phyloP scores from a whole-genome alignment of 371 early-diverging fungal species.

The Catenaria anguillulae region DNA sequence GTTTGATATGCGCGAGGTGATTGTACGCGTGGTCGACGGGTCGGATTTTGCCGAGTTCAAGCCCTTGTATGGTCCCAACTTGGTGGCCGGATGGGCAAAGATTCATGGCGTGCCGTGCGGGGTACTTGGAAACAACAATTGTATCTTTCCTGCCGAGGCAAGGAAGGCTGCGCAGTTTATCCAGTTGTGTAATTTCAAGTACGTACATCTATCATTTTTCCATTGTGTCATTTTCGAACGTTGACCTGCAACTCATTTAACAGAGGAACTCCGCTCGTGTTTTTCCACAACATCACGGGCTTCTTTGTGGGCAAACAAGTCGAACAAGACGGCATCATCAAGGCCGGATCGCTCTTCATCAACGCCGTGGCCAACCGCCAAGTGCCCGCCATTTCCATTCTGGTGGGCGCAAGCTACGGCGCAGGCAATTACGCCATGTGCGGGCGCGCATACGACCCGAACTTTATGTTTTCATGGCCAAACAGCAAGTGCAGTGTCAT shows the following conservation, averaged over 20 bases:
- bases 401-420: constrained; percentile 62
- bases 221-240: constrained; percentile 46
- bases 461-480: constrained; percentile 61
- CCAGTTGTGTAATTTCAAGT: constrained; percentile 50
- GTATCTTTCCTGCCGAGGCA: constrained; percentile 51
- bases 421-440: constrained; percentile 73
- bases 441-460: constrained; percentile 55
- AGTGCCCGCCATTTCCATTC: constrained; percentile 56
- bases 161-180: constrained; percentile 67
- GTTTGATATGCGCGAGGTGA: constrained; percentile 52
- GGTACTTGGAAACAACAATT: constrained; percentile 56
- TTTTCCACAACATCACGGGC: constrained; percentile 59
- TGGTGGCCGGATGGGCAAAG: constrained; percentile 48
- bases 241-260: constrained; percentile 14
- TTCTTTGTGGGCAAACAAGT: constrained; percentile 65
- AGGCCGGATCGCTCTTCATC: constrained; percentile 57
- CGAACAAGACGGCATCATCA: constrained; percentile 62
- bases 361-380: constrained; percentile 56
- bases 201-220: constrained; percentile 10
- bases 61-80: constrained; percentile 48
- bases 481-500: constrained; percentile 61
- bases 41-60: constrained; percentile 48
- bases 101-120: constrained; percentile 57
- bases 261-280: constrained; percentile 41
- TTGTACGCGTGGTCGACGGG: constrained; percentile 49